These are phyloP conservation scores for Monosporozyma servazzii DNA, from an alignment of 805 yeast genomes.

Conservation along the genomic window DNA sequence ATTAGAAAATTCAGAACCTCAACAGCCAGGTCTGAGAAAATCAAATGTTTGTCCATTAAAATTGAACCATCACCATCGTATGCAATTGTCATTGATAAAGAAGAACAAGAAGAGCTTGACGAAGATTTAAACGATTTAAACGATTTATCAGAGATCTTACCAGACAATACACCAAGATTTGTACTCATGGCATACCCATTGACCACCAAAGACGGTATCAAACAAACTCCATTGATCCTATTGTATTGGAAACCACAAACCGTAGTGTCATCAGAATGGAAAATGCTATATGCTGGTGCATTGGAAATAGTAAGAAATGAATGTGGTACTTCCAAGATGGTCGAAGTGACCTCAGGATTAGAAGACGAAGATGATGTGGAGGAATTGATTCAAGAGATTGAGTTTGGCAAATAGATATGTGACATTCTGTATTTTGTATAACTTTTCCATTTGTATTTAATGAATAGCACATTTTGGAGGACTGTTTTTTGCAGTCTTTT, in stretches of 20 bases:
- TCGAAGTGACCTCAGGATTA: slow-evolving; percentile 29
- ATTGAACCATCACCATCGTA: slow-evolving; percentile 27
- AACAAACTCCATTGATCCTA: slow-evolving; percentile 63
- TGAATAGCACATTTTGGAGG: not conserved
- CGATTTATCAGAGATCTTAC: slow-evolving; percentile 64
- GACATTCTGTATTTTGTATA: not conserved
- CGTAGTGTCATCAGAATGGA: slow-evolving; percentile 59
- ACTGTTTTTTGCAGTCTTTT: not conserved
- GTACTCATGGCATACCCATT: slow-evolving; percentile 70
- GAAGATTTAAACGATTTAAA: slow-evolving; percentile 39
- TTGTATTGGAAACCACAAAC: slow-evolving; percentile 87
- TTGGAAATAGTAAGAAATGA: slow-evolving; percentile 68
- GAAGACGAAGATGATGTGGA: slow-evolving; percentile 28
- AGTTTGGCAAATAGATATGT: slow-evolving; percentile 14
- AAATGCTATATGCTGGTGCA: slow-evolving; percentile 89
- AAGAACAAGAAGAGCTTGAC: slow-evolving; percentile 47
- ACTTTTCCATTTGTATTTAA: not conserved
- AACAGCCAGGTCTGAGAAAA: slow-evolving; percentile 51
- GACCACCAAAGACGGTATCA: slow-evolving; percentile 60
- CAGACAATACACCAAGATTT: slow-evolving; percentile 74
- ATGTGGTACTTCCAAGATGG: slow-evolving; percentile 54
- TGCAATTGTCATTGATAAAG: slow-evolving; percentile 25
- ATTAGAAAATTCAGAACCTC: slow-evolving; percentile 66
- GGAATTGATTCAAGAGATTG: slow-evolving; percentile 32
- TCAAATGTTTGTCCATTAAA: slow-evolving; percentile 49